Percentiles rank a stretch among this genome's conserved stretches.
Conservation (phyloP, 1,284 basidiomycete genomes). For the Trichosporon asahii region DNA sequence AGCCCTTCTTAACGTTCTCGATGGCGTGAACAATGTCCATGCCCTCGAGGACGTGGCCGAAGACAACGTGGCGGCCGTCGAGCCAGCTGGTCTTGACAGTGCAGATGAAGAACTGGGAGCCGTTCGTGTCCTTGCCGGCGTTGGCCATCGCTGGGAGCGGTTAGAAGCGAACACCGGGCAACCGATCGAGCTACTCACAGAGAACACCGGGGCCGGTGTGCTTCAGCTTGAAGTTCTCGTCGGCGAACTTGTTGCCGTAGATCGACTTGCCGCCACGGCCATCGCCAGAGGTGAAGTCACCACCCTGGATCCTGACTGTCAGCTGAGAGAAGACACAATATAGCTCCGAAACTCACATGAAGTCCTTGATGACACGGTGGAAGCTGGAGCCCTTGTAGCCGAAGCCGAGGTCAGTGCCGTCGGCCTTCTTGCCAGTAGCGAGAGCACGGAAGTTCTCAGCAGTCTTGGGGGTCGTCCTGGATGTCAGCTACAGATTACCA, state of each 20-base stretch:
- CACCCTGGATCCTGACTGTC: constrained; percentile 60
- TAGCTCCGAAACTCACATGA: constrained; percentile 64
- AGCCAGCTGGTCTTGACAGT: constrained; percentile 71
- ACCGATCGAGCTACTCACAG: constrained; percentile 47
- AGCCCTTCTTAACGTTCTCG: constrained; percentile 65
- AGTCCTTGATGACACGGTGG: constrained; percentile 68
- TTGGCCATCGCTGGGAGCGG: constrained; percentile 73
- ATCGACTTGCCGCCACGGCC: constrained; percentile 63
- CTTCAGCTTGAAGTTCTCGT: constrained; percentile 84
- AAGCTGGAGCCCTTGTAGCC: constrained; percentile 69
- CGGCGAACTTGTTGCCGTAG: constrained; percentile 60
- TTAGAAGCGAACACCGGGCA: background rate
- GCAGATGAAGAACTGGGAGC: constrained; percentile 62
- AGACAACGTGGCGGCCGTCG: constrained; percentile 64
- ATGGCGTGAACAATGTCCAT: constrained; percentile 76
- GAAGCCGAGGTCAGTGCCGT: constrained; percentile 68
- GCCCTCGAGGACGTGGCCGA: constrained; percentile 83
- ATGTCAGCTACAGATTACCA: constrained; percentile 4
- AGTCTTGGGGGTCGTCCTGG: constrained; percentile 73
- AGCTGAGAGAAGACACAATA: too few species aligned
- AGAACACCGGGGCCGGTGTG: constrained; percentile 80
- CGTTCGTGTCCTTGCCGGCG: constrained; percentile 58
- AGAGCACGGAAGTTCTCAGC: constrained; percentile 68
- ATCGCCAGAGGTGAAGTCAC: constrained; percentile 66
- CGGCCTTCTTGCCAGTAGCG: constrained; percentile 69